Base-by-base conservation (phyloP, 1,139 yeast genomes). In the Debaryomyces robertsiae region DNA sequence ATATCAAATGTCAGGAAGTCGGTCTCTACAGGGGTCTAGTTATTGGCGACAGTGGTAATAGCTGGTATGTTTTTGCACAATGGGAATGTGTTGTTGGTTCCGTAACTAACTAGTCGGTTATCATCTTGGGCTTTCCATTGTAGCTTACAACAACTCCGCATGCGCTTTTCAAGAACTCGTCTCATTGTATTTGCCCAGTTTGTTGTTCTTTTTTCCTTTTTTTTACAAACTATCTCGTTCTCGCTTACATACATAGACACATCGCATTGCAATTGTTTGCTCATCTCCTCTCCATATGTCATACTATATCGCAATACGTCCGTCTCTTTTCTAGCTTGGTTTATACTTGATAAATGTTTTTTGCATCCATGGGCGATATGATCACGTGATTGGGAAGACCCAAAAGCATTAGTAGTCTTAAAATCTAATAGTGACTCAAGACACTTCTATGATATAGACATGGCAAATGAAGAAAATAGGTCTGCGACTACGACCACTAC, bases 1-100 rank as follows among this genome's bases (percentile, higher is more conserved):
- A 73, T 32, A 67, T 84, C 27, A 77, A 79, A 49, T 73, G 89
- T 43, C 76, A 75, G 45, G 96, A 90, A 56, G 60, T 68, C 1
- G 98, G 98, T 2, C 61, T 75, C 22, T 93, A 96, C 85, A 75
- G 91, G 40, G 94, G 93, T 1, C 73, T 91, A 39, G 89, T 88
- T 0, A 77, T 86, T 36, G 84, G 91, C 6, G 94, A 88, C 52
- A 77, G 83, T 37, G 90, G 90, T 3, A 76, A 77, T 46, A 84
- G 93, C 42, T 88, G 96, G 91, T 85, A 90, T 54, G 90, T 87
- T 5, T 89, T 88, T 64, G 91, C 95, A 9, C 96, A 89, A 61
- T 93, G 98, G 98, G 74, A 74, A 33, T 85, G 94, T 59, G 58
- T 59, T 1, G 56, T 58, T 16, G 63, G 64, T 0, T 40, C 51